Conservation (phyloP, 179 eudicot species). For the Drosera spatulata region DNA sequence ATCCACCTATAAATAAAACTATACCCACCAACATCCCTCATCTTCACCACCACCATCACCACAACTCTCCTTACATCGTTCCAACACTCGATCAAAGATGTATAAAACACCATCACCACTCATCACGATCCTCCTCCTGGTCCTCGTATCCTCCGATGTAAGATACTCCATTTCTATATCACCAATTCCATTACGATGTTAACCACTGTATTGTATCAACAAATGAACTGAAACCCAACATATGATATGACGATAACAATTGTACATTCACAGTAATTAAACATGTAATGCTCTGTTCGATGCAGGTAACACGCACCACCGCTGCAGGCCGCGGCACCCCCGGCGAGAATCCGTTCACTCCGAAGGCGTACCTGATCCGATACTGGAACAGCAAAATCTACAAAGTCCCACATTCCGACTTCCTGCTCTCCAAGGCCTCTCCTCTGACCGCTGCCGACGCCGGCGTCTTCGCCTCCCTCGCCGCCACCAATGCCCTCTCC, state of each 20-base stretch:
- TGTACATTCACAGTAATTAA: not conserved
- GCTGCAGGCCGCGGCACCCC: slow-evolving; percentile 5
- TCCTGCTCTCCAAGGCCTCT: slow-evolving; percentile 53
- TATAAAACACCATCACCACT: slow-evolving; percentile 8
- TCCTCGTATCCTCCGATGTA: slow-evolving; percentile 30
- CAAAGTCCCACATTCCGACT: slow-evolving; percentile 55
- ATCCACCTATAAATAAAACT: not conserved
- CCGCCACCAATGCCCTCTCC: slow-evolving; percentile 31
- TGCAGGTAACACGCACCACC: slow-evolving; percentile 8
- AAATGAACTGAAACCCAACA: not conserved
- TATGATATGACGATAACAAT: not conserved
- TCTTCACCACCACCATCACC: slow-evolving; percentile 2
- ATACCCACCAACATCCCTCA: slow-evolving; percentile 23
- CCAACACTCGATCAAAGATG: slow-evolving; percentile 3
- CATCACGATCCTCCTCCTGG: slow-evolving; percentile 17
- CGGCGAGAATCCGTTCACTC: slow-evolving; percentile 55
- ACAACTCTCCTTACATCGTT: not conserved
- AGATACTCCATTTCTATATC: not conserved
- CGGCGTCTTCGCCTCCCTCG: slow-evolving; percentile 48
- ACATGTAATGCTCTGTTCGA: not conserved
- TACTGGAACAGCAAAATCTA: slow-evolving; percentile 83
- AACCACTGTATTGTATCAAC: not conserved
- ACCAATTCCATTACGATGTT: too few relatives aligned
- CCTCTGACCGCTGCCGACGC: slow-evolving; percentile 47
- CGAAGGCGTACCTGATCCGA: slow-evolving; percentile 41